Conservation (phyloP, 305 asterid species). For the Andrographis paniculata region DNA sequence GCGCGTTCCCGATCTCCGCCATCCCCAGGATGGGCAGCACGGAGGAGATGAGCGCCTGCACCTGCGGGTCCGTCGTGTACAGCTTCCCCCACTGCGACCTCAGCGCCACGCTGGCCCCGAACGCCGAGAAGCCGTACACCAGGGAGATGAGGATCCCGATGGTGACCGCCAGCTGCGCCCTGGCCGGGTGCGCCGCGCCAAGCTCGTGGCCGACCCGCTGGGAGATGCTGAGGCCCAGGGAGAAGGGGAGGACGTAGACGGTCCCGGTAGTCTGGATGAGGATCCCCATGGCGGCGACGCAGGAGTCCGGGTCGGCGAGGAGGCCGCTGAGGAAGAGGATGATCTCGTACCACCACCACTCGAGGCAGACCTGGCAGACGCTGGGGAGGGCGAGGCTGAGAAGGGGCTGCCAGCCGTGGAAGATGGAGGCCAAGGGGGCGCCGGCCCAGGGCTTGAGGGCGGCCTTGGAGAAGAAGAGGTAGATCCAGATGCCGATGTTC, state of each 20-base stretch:
- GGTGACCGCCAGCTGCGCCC: slow-evolving; percentile 47
- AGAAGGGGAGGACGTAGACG: slow-evolving; percentile 54
- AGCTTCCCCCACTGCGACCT: slow-evolving; percentile 47
- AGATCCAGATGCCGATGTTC: slow-evolving; percentile 43
- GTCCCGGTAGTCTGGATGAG: slow-evolving; percentile 70
- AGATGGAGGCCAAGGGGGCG: slow-evolving; percentile 27
- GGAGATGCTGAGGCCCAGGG: slow-evolving; percentile 56
- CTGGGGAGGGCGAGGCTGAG: slow-evolving; percentile 64
- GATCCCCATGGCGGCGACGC: slow-evolving; percentile 79
- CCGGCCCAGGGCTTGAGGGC: slow-evolving; percentile 72
- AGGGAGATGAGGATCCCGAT: slow-evolving; percentile 35
- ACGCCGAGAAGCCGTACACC: slow-evolving; percentile 38
- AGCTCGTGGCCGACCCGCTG: slow-evolving; percentile 78
- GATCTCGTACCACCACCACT: slow-evolving; percentile 95
- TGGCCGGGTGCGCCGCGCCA: slow-evolving; percentile 51
- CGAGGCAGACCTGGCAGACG: slow-evolving; percentile 58
- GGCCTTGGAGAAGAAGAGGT: slow-evolving; percentile 34
- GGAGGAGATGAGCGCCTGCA: slow-evolving; percentile 33
- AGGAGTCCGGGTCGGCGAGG: slow-evolving; percentile 46
- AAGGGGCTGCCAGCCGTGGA: slow-evolving; percentile 64
- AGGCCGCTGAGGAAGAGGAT: slow-evolving; percentile 64
- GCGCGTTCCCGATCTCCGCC: slow-evolving; percentile 71
- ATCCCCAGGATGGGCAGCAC: slow-evolving; percentile 63
- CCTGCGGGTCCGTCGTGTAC: slow-evolving; percentile 49
- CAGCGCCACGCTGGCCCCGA: slow-evolving; percentile 38